Evolutionary conservation across 257 asterid species (phyloP).

Genomic region (Cynanchum wilfordii): DNA sequence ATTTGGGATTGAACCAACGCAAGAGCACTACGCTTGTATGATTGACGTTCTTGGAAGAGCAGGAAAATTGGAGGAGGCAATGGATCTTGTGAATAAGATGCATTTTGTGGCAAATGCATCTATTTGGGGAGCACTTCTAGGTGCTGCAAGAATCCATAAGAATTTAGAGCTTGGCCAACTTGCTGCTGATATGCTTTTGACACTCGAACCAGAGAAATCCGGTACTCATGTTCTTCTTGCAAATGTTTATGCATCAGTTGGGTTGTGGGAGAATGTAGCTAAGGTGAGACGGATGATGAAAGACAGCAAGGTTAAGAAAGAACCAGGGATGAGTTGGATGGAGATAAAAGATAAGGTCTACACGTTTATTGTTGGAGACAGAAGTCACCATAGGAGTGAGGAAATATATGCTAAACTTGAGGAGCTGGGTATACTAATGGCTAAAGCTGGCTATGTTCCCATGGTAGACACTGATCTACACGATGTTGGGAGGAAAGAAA

Average conservation of each 20-base stretch:
- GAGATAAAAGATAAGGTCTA: slow-evolving; percentile 59
- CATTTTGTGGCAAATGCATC: slow-evolving; percentile 65
- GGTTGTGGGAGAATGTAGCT: slow-evolving; percentile 61
- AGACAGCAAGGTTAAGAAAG: slow-evolving; percentile 64
- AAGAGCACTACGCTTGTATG: slow-evolving; percentile 87
- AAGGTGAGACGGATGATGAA: slow-evolving; percentile 54
- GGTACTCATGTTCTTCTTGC: slow-evolving; percentile 73
- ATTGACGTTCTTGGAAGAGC: slow-evolving; percentile 75
- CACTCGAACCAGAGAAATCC: slow-evolving; percentile 64
- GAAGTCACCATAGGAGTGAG: slow-evolving; percentile 47
- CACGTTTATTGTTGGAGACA: slow-evolving; percentile 74
- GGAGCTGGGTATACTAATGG: slow-evolving; percentile 51
- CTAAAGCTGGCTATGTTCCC: slow-evolving; percentile 67
- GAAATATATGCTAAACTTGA: slow-evolving; percentile 65
- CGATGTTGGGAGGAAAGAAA: slow-evolving; percentile 50
- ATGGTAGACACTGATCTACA: slow-evolving; percentile 61
- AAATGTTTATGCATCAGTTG: slow-evolving; percentile 64
- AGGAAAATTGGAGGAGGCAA: slow-evolving; percentile 58
- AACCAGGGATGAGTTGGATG: slow-evolving; percentile 87
- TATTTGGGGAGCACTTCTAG: slow-evolving; percentile 77
- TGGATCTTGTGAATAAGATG: slow-evolving; percentile 46
- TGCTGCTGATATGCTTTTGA: slow-evolving; percentile 55
- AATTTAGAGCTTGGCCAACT: slow-evolving; percentile 54
- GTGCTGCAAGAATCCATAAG: slow-evolving; percentile 72
- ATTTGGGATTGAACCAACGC: slow-evolving; percentile 53